phyloP scores from a whole-genome alignment of 2,329 filamentous ascomycete species.

The Penicillium sp. region DNA sequence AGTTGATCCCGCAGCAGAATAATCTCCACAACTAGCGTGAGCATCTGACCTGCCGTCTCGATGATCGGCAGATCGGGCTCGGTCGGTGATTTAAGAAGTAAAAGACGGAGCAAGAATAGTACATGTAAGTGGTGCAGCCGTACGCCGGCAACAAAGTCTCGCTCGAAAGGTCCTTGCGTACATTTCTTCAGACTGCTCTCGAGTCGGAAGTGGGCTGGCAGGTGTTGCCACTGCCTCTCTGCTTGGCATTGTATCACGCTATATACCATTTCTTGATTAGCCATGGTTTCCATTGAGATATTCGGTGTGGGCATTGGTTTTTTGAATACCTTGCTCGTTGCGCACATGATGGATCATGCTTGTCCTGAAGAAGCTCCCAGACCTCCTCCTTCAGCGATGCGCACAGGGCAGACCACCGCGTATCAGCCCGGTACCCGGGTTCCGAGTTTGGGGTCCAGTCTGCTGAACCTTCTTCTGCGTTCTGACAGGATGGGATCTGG shows the following conservation, averaged over 20 bases:
- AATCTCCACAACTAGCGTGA: slow-evolving; percentile 27
- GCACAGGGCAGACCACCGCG: slow-evolving; percentile 29
- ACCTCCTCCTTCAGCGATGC: slow-evolving; percentile 29
- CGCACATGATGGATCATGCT: slow-evolving; percentile 19
- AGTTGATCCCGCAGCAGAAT: slow-evolving; percentile 28
- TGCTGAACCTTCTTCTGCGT: background rate
- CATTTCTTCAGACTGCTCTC: slow-evolving; percentile 23
- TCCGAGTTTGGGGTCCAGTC: slow-evolving; percentile 19
- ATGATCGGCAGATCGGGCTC: slow-evolving; percentile 27
- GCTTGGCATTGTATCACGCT: slow-evolving; percentile 24
- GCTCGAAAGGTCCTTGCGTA: slow-evolving; percentile 21
- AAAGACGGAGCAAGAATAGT: slow-evolving; percentile 26
- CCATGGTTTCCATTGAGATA: background rate
- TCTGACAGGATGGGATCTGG: slow-evolving; percentile 26
- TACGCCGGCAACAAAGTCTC: slow-evolving; percentile 27
- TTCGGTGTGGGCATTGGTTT: background rate
- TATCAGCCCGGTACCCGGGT: slow-evolving; percentile 26
- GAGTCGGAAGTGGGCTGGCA: slow-evolving; percentile 25
- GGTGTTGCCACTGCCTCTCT: slow-evolving; percentile 20
- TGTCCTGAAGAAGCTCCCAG: slow-evolving; percentile 28
- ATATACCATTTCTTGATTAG: slow-evolving; percentile 12
- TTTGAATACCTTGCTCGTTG: slow-evolving; percentile 16
- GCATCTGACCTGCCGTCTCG: slow-evolving; percentile 28
- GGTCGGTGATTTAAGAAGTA: slow-evolving; percentile 23
- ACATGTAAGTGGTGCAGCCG: slow-evolving; percentile 30